Evolutionary conservation across 192 early-diverging fungal species (phyloP), one percentile per base, ranked within the genome.

Genomic region (Entrophospora sp.): DNA sequence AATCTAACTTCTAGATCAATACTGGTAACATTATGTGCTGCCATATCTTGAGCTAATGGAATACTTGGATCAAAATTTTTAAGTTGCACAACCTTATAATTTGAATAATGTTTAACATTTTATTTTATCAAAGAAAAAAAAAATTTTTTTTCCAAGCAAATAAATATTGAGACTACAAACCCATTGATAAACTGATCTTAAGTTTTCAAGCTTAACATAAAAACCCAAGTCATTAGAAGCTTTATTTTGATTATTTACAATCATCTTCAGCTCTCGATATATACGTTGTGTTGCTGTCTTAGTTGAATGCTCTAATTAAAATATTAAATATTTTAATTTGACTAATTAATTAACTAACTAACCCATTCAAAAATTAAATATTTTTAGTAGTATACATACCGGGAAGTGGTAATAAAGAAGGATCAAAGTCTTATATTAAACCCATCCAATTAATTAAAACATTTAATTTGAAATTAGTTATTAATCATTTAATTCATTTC

Each of bases 1-100:
- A 72, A 72, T 24, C 71, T 37, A 35, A 72, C 51, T 71, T 72
- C 71, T 8, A 72, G 22, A 38, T 69, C 69, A 27, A 72, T 62
- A 22, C 25, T 24, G 30, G 64, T 73, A 13, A 63, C 64, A 14
- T 66, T 66, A 24, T 64, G 46, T 5, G 14, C 25, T 28, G 38
- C 44, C 67, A 72, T 68, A 52, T 72, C 71, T 63, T 68, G 53
- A 22, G 71, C 69, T 14, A 72, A 42, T 0, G 64, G 61, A 40
- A 68, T 42, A 16, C 1, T 25, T 16, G 58, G 71, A 49, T 72
- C 71, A 48, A 72, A 72, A 18, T 72, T 31, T 14, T 38, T 63
- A 16, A 72, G n/a, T 55, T 71, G 58, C 6, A 71, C 68, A 28
- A 66, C 64, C 64, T 66, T 16, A 53, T 31, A 3, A 37, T 36